phyloP scores from a whole-genome alignment of 441 rosid genomes.

The Mallotus repandus region DNA sequence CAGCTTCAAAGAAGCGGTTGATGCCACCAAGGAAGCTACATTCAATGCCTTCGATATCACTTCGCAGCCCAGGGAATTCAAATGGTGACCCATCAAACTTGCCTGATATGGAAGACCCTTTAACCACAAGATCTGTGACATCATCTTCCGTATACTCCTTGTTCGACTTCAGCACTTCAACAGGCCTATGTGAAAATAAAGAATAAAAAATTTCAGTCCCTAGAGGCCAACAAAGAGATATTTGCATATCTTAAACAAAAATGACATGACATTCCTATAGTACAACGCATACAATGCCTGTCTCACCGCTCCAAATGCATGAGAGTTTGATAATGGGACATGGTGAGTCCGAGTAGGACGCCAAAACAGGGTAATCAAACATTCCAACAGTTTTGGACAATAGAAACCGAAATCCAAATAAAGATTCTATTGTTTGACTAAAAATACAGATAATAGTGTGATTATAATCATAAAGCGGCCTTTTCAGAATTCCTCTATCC shows the following conservation, averaged over 20 bases:
- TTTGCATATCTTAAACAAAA: no score
- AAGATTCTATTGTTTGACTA: not conserved
- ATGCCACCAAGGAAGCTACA: constrained; percentile 55
- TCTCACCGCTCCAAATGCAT: no score
- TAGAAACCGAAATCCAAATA: not conserved
- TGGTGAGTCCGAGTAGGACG: not conserved
- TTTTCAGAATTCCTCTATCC: no score
- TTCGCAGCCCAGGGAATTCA: constrained; percentile 68
- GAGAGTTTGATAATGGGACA: no score
- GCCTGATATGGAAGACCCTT: constrained; percentile 30
- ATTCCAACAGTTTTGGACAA: no score
- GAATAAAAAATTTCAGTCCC: not conserved
- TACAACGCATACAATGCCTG: no score
- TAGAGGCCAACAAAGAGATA: no score
- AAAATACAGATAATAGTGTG: not conserved
- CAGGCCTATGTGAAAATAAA: constrained; percentile 45
- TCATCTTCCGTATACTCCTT: constrained; percentile 81
- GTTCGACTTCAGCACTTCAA: constrained; percentile 61
- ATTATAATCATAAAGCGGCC: no score
- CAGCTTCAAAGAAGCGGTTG: constrained; percentile 57
- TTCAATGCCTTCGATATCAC: constrained; percentile 62
- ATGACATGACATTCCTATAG: no score
- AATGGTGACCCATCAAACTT: constrained; percentile 46
- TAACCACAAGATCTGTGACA: constrained; percentile 49
- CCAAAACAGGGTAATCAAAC: not conserved